These are phyloP conservation scores for Thielaviopsis euricoi DNA, from an alignment of 2,329 filamentous ascomycete species.

Conservation along the genomic window DNA sequence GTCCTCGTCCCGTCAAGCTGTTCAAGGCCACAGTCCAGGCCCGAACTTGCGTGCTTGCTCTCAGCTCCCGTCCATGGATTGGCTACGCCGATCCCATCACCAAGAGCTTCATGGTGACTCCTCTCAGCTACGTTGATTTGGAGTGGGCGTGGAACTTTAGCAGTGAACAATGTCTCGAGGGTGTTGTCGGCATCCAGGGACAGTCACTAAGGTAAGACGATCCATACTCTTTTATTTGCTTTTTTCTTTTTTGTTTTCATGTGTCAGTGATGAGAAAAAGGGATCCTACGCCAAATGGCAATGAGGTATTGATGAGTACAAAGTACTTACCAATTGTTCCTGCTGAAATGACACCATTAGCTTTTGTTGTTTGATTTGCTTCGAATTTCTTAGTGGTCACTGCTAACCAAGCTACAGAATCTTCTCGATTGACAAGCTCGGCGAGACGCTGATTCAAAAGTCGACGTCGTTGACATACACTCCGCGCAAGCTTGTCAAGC, in stretches of 20 bases:
- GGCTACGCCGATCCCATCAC: slow-evolving; percentile 72
- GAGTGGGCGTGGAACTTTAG: slow-evolving; percentile 96
- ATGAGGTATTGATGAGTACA: slow-evolving; percentile 35
- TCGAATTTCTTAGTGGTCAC: slow-evolving; percentile 10
- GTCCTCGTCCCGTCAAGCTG: slow-evolving; percentile 74
- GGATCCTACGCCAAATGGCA: slow-evolving; percentile 37
- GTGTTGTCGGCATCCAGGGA: slow-evolving; percentile 84
- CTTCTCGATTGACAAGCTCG: slow-evolving; percentile 75
- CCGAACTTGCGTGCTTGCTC: slow-evolving; percentile 68
- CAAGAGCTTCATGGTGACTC: slow-evolving; percentile 80
- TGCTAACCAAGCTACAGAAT: slow-evolving; percentile 42
- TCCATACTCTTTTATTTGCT: slow-evolving; percentile 14
- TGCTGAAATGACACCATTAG: slow-evolving; percentile 50
- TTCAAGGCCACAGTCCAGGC: slow-evolving; percentile 82
- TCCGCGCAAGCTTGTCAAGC: slow-evolving; percentile 70
- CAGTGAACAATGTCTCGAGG: slow-evolving; percentile 83
- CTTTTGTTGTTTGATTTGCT: slow-evolving; percentile 15
- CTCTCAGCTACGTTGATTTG: slow-evolving; percentile 71
- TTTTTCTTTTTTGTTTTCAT: slow-evolving; percentile 18
- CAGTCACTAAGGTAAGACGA: slow-evolving; percentile 60
- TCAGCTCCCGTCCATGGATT: slow-evolving; percentile 91
- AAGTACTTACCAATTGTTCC: slow-evolving; percentile 79
- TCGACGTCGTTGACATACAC: slow-evolving; percentile 80
- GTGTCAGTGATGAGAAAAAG: slow-evolving; percentile 46
- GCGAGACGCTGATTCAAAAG: slow-evolving; percentile 73